A percentile compares a stretch with the other conserved stretches of the same genome.
These are phyloP conservation scores for Ceratocystis harringtonii DNA, from an alignment of 2,329 filamentous ascomycete species.

Conservation along the genomic window DNA sequence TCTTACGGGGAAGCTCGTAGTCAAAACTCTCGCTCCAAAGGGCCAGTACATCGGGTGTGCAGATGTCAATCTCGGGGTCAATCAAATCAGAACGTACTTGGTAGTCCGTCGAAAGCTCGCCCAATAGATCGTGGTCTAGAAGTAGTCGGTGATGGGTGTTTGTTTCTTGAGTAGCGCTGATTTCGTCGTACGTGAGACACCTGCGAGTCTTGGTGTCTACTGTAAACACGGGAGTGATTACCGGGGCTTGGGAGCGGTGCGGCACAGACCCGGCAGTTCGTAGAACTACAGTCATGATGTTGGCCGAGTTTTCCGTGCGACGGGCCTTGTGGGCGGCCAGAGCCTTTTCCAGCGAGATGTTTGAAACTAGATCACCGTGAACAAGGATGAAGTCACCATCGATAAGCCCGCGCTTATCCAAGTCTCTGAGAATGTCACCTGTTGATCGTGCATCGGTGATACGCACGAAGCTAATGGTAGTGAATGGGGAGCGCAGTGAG, in stretches of 20 bases:
- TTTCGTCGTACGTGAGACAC: constrained; percentile 89
- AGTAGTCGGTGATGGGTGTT: constrained; percentile 38
- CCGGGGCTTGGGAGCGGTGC: constrained; percentile 64
- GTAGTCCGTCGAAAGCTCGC: constrained; percentile 53
- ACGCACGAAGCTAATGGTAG: constrained; percentile 66
- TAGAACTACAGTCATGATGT: constrained; percentile 94
- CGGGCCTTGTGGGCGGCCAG: constrained; percentile 67
- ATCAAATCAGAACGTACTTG: constrained; percentile 78
- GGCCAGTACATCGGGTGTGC: constrained; percentile 85
- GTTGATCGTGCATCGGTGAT: constrained; percentile 70
- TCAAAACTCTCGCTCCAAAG: constrained; percentile 97
- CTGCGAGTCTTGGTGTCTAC: constrained; percentile 66
- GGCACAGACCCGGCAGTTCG: constrained; percentile 55
- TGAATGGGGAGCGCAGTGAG: constrained; percentile 50
- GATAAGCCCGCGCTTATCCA: constrained; percentile 74
- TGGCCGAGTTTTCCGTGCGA: constrained; percentile 71
- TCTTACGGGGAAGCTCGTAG: constrained; percentile 75
- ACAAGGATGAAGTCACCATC: constrained; percentile 84
- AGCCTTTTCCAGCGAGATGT: constrained; percentile 67
- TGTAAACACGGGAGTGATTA: constrained; percentile 68
- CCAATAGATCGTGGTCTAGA: constrained; percentile 67
- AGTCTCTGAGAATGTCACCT: constrained; percentile 85
- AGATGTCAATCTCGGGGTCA: constrained; percentile 92
- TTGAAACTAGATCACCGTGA: constrained; percentile 83
- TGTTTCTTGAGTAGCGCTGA: constrained; percentile 51